Conservation (phyloP, 495 filamentous ascomycete genomes). For the Endocarpon pusillum region DNA sequence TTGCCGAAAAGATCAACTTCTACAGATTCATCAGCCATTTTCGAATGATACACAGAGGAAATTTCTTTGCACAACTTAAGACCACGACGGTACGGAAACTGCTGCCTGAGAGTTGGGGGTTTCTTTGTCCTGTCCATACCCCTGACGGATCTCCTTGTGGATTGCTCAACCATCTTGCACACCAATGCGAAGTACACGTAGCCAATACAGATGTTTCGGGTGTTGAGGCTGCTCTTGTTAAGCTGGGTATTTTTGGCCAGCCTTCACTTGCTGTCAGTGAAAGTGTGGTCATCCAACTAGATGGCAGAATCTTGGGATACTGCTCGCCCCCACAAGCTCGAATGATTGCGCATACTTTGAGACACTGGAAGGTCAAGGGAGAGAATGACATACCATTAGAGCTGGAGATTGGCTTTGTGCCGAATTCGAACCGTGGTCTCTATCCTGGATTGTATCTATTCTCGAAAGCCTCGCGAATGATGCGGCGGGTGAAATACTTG, state of each 20-base stretch:
- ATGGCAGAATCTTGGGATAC: conserved; percentile 80
- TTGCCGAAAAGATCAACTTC: conserved; percentile 98
- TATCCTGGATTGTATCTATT: conserved; percentile 94
- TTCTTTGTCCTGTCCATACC: conserved; percentile 92
- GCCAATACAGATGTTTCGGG: conserved; percentile 48
- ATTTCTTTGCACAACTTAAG: conserved; percentile 94
- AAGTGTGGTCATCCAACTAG: conserved; percentile 73
- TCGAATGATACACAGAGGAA: conserved; percentile 96
- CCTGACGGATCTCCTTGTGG: conserved; percentile 92
- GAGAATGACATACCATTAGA: conserved; percentile 66
- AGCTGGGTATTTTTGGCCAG: conserved; percentile 56
- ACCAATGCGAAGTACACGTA: conserved; percentile 85
- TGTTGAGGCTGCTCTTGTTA: conserved; percentile 51
- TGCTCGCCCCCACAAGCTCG: conserved; percentile 69
- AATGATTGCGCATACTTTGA: conserved; percentile 61
- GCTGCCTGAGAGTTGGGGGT: conserved; percentile 93
- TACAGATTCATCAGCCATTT: conserved; percentile 97
- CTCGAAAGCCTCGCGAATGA: conserved; percentile 69
- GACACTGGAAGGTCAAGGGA: conserved; percentile 91
- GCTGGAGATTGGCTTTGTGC: conserved; percentile 83
- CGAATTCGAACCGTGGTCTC: conserved; percentile 70
- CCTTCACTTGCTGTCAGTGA: conserved; percentile 61
- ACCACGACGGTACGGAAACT: conserved; percentile 93
- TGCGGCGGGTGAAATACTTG: conserved; percentile 81
- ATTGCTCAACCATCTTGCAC: conserved; percentile 83